Base-by-base conservation (phyloP, 2,329 filamentous ascomycete species). In the Fusarium penzigii region DNA sequence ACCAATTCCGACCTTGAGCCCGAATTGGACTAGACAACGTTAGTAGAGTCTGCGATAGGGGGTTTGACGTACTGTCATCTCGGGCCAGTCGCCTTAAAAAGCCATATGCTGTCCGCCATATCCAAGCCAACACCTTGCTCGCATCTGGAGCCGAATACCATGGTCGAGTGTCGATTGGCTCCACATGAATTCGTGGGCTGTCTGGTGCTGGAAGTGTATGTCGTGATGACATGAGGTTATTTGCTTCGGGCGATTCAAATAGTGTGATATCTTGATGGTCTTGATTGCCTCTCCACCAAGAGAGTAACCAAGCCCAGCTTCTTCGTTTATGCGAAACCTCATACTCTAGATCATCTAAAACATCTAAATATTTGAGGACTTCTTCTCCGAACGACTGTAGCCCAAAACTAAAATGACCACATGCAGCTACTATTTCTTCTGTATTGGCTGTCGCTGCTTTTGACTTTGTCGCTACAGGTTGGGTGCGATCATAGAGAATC, bases 341-440 rank as follows among this genome's bases (percentile, higher is more conserved):
- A 55, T 88, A 81, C 65, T 95, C 91, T 13, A 97, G 72, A 29
- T 96, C 89, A 64, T 97, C 91, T 3, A 99, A 72, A 1, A 94
- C 86, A 41, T 90, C 85, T 12, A 99, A 72, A 61, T 96, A 93
- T 5, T 82, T 82, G 52, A 89, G 84, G 72, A 96, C 88, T 62
- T 97, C 92, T 66, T 96, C 90, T 0, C 91, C 92, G 64, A 97
- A 92, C 53, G 94, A 89, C 52, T 94, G 84, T 7, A 99, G 76
- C 39, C 89, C 94, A 67, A 94, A 96, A 63, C 89, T 93, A 66
- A 97, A 99, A 70, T 97, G 92, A 0, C 94, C 93, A 65, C 94
- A 99, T 36, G 92, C 95, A 10, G 94, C 93, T 17, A 92, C 92
- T 3, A 97, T 92, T 70, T 99, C 94, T 69, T 99, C 94, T 89